phyloP scores from a whole-genome alignment of 306 rosid species.

The cucumber (Cucumis sativus) region DNA sequence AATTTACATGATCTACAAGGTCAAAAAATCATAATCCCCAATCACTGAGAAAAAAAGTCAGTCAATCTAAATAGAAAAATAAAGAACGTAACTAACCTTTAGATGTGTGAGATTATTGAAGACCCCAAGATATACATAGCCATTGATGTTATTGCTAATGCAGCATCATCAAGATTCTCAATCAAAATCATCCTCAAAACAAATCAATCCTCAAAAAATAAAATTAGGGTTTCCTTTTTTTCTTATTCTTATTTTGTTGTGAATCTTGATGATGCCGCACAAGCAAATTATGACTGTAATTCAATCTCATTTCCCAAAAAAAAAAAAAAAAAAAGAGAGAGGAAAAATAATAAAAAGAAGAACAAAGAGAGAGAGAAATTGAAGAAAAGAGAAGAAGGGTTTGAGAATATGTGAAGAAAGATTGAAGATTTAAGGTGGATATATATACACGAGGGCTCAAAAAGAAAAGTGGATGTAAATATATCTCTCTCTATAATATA shows the following conservation, averaged over 20 bases:
- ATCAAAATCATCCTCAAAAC: background rate
- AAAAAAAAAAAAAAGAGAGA: no score
- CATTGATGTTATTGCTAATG: slow-evolving; percentile 64
- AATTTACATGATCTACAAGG: no score
- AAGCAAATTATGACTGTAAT: slow-evolving; percentile 58
- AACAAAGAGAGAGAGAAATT: background rate
- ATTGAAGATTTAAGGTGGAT: slow-evolving; percentile 21
- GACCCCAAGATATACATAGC: slow-evolving; percentile 11
- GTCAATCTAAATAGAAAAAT: background rate
- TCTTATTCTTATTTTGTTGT: slow-evolving; percentile 13
- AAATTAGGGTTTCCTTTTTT: background rate
- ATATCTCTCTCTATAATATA: no score
- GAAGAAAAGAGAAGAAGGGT: background rate
- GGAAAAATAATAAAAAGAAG: background rate
- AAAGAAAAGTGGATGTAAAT: background rate
- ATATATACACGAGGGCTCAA: slow-evolving; percentile 16
- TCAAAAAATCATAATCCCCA: no score
- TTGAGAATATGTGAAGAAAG: background rate
- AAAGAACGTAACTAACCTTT: background rate
- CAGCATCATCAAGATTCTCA: slow-evolving; percentile 99
- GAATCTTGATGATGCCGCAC: slow-evolving; percentile 96
- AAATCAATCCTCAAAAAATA: background rate
- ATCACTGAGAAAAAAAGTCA: no score
- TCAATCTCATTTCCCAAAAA: background rate
- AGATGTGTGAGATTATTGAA: background rate